Evolutionary conservation across 306 rosid species (phyloP).

Genomic region (Rubus parviflorus): DNA sequence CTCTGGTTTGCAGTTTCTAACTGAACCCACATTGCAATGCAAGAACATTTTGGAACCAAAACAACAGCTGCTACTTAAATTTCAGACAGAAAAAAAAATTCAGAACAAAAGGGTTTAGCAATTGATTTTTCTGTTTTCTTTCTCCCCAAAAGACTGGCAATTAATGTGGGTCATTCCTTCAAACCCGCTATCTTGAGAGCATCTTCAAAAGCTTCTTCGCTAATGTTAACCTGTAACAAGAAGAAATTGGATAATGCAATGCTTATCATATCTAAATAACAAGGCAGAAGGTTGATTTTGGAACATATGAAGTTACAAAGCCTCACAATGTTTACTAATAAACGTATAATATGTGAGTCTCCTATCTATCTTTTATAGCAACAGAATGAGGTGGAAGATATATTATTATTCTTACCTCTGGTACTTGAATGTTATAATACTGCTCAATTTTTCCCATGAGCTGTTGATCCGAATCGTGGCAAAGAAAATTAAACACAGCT

Average conservation of each 20-base stretch:
- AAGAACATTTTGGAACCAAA: not conserved
- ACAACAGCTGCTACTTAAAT: not conserved
- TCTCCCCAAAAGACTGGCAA: not conserved
- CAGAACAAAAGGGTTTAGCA: not conserved
- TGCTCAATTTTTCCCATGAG: slow-evolving; percentile 19
- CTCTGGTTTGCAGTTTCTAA: not conserved
- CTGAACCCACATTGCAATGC: not conserved
- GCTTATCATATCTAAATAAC: not conserved
- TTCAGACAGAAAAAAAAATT: not conserved
- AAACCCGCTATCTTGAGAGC: not conserved
- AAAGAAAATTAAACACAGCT: slow-evolving; percentile 22
- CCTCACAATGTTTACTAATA: not conserved
- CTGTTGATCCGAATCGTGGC: slow-evolving; percentile 7
- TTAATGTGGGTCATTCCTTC: not conserved
- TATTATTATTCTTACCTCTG: slow-evolving; percentile 10
- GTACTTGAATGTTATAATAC: not conserved
- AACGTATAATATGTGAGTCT: not conserved
- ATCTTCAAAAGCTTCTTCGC: not conserved
- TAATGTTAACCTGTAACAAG: not conserved
- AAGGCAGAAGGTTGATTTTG: not conserved
- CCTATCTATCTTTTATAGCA: no score
- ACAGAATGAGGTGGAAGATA: not conserved
- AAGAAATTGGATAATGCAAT: not conserved
- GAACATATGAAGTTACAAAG: not conserved
- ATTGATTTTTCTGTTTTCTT: not conserved